Base-by-base conservation (phyloP, 345 rosid genomes). In the Conringia planisiliqua region DNA sequence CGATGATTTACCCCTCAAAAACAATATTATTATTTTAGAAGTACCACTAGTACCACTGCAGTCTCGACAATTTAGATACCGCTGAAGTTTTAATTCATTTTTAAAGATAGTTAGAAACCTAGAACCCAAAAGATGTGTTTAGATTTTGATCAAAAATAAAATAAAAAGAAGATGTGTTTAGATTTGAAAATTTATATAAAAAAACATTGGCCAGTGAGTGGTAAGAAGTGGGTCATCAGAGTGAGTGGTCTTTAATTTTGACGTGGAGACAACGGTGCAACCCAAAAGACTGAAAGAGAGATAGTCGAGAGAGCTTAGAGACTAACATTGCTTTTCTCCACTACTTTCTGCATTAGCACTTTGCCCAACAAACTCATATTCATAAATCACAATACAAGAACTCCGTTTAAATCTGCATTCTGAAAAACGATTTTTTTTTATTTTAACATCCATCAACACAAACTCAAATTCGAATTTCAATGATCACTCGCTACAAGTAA, bases 211-310 rank as follows among this genome's bases (percentile, higher is more conserved):
- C 32, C 8, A 51, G 32, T 51, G 32, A 51, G 57, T 51, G 57
- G 57, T 24, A 11, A 51, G 57, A 24, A 24, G 57, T 22, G 56
- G 56, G 56, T 51, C 56, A 51, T 8, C 56, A 51, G 24, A 51
- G 57, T 51, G 57, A 51, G 58, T 24, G 58, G 58, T 26, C 33
- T 52, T 52, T 52, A 52, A 52, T 52, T 52, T 52, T 52, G 58
- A 52, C 58, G 58, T 52, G 58, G 58, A 52, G 58, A 52, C 58
- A 52, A 51, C 56, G 56, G 56, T 51, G 56, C 56, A 51, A 29
- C 58, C 58, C 58, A 52, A 52, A 52, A 26, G 58, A 32, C 8
- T 4, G 33, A 30, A 5, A 30, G 30, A 9, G 40, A 36, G 3
- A 36, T 9, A 3, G 10, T 10, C n/a, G 5, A 3, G n/a, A 39